Base-by-base conservation (phyloP, 306 rosid genomes). In the Quercus gilva region DNA sequence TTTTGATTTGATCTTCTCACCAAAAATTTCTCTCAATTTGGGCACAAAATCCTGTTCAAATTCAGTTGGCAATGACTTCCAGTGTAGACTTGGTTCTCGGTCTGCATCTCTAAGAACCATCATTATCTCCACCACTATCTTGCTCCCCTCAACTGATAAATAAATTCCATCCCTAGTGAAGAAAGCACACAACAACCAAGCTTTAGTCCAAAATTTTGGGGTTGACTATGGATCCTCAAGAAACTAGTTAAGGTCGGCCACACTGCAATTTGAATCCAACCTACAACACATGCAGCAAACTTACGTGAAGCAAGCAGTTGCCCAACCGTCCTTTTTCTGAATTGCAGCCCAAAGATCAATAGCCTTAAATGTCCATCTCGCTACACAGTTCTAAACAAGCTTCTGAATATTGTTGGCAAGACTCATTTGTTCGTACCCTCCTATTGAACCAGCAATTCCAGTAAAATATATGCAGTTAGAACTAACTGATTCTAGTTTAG, bases 111-210 rank as follows among this genome's bases (percentile, higher is more conserved):
- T 78, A 1, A 94, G 76, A 0, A 88, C 83, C 76, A 83, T 90
- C 78, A 86, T 4, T 81, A 92, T 86, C 78, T 91, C 97, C 64
- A 31, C 94, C 25, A 94, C 92, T 58, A 91, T 85, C 75, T 84
- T 80, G 88, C 91, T 94, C 9, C 87, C 97, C 83, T 85, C 91
- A 12, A 69, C 5, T 18, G 97, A 14, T 4, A 92, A 57, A 87
- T 94, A 97, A 71, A 94, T 14, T 55, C 98, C 98, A 78, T 94
- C 97, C 73, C 98, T 94, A 45, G 3, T 33, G 6, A 56, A 4
- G 20, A 17, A 52, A 23, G 20, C 45, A 65, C 33, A 31, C 43
- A 35, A 35, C 43, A 35, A 35, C 9, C 43, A 35, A 35, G 2
- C 43, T 35, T 35, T 35, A 35, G 43, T 35, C 10, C 43, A 6